Evolutionary conservation across 495 filamentous ascomycete species (phyloP).

Genomic region (Xeromyces bisporus): DNA sequence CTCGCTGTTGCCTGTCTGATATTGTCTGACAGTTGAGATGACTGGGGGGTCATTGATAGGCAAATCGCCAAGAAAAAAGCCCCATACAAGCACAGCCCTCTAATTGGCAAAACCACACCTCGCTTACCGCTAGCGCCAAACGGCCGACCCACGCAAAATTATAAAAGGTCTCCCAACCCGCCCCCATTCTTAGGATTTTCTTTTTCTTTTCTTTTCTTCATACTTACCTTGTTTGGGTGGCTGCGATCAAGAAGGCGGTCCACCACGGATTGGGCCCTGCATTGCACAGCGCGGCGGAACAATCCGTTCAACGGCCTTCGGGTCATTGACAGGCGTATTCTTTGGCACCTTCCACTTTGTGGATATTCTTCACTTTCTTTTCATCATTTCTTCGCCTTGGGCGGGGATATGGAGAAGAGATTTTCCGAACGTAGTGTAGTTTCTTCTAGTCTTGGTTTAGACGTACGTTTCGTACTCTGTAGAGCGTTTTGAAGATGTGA

Average conservation of each 20-base stretch:
- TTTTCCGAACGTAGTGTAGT: no score
- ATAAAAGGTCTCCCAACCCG: slow-evolving; percentile 10
- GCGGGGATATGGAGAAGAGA: slow-evolving; percentile 37
- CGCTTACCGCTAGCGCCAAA: slow-evolving; percentile 19
- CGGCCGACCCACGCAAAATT: slow-evolving; percentile 2
- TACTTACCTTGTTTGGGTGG: slow-evolving; percentile 58
- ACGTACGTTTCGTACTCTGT: no score
- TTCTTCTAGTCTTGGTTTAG: no score
- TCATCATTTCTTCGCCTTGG: slow-evolving; percentile 34
- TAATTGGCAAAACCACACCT: slow-evolving; percentile 6
- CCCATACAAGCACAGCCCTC: neutral
- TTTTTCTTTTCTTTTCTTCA: slow-evolving; percentile 41
- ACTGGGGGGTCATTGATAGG: neutral
- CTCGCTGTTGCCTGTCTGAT: no score
- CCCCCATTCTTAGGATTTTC: slow-evolving; percentile 9
- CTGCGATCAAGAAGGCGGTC: slow-evolving; percentile 44
- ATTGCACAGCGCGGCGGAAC: slow-evolving; percentile 62
- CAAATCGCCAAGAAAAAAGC: neutral
- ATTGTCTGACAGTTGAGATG: neutral
- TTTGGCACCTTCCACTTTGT: slow-evolving; percentile 41
- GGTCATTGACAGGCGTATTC: slow-evolving; percentile 57
- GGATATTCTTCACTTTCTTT: slow-evolving; percentile 30
- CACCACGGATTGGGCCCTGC: slow-evolving; percentile 48
- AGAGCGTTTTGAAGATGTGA: no score
- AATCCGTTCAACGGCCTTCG: slow-evolving; percentile 49